Conservation (phyloP, 2,329 filamentous ascomycete genomes). For the Xylaria sp. region DNA sequence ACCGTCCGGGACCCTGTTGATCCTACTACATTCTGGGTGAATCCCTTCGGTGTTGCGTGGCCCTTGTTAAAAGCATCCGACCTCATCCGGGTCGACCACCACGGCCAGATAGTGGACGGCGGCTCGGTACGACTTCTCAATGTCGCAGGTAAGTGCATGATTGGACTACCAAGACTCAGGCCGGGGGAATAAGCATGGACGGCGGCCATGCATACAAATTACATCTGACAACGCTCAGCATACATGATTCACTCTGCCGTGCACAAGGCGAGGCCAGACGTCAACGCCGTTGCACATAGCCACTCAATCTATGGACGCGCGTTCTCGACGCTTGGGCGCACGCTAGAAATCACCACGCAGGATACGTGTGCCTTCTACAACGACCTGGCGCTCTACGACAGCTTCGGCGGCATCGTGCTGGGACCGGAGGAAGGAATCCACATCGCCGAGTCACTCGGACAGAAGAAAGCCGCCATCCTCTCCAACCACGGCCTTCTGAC, state of each 20-base stretch:
- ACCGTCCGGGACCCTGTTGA: constrained; percentile 70
- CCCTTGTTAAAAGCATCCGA: constrained; percentile 71
- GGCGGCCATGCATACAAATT: background rate
- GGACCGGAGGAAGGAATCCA: constrained; percentile 61
- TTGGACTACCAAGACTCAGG: background rate
- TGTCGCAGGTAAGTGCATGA: constrained; percentile 42
- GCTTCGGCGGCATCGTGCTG: constrained; percentile 64
- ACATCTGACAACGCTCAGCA: constrained; percentile 37
- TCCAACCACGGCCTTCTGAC: constrained; percentile 67
- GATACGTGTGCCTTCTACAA: constrained; percentile 70
- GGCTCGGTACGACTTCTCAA: constrained; percentile 57
- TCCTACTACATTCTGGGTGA: constrained; percentile 72
- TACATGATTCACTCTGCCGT: constrained; percentile 65
- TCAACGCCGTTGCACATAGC: constrained; percentile 65
- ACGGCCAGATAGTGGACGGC: constrained; percentile 71
- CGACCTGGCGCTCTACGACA: constrained; percentile 58
- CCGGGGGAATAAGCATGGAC: background rate
- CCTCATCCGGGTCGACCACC: constrained; percentile 72
- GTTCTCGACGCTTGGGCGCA: constrained; percentile 70
- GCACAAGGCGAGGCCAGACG: constrained; percentile 65
- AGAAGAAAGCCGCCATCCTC: constrained; percentile 63
- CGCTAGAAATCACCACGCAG: constrained; percentile 73
- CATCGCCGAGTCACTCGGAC: constrained; percentile 61
- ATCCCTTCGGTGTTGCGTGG: constrained; percentile 72
- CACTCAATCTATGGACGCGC: constrained; percentile 66